phyloP scores from a whole-genome alignment of 352 stramenopile genomes.

The Chrysophaeum taylorii region DNA sequence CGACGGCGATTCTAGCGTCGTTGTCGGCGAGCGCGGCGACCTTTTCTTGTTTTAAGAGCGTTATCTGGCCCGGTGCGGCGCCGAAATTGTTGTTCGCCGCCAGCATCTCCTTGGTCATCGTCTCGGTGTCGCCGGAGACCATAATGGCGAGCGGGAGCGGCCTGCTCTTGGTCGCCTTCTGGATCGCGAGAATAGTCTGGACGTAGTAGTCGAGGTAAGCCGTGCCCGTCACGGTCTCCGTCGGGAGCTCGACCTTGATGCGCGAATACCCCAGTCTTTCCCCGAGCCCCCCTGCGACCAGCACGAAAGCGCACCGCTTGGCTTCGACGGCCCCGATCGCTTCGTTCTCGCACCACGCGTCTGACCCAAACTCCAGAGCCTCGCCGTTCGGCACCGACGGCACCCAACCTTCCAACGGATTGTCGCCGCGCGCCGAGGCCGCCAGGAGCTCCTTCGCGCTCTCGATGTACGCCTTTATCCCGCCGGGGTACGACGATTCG shows the following conservation, averaged over 20 bases:
- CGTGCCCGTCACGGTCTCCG: constrained; percentile 72
- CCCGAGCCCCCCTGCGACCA: constrained; percentile 91
- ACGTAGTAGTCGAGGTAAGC: constrained; percentile 78
- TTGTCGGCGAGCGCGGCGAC: constrained; percentile 73
- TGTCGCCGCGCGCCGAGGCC: constrained; percentile 48
- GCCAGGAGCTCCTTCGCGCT: constrained; percentile 43
- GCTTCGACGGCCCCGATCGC: constrained; percentile 47
- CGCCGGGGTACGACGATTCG: constrained; percentile 40
- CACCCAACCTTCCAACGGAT: constrained; percentile 54
- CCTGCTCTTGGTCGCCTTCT: constrained; percentile 30
- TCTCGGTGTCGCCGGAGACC: constrained; percentile 77
- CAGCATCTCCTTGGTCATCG: constrained; percentile 67
- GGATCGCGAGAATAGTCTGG: constrained; percentile 64
- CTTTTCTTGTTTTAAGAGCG: constrained; percentile 93
- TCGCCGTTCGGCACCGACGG: constrained; percentile 45
- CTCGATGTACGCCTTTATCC: constrained; percentile 34
- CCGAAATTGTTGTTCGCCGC: constrained; percentile 81
- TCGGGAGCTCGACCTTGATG: constrained; percentile 91
- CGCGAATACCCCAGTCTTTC: constrained; percentile 87
- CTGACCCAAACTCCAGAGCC: constrained; percentile 46
- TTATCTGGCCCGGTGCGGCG: constrained; percentile 74
- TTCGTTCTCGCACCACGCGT: constrained; percentile 57
- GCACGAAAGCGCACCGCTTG: constrained; percentile 75
- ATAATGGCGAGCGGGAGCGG: constrained; percentile 77
- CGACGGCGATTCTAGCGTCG: constrained; percentile 61